Conservation (phyloP, 2,329 filamentous ascomycete species). For the Hymenoscyphus repandus region DNA sequence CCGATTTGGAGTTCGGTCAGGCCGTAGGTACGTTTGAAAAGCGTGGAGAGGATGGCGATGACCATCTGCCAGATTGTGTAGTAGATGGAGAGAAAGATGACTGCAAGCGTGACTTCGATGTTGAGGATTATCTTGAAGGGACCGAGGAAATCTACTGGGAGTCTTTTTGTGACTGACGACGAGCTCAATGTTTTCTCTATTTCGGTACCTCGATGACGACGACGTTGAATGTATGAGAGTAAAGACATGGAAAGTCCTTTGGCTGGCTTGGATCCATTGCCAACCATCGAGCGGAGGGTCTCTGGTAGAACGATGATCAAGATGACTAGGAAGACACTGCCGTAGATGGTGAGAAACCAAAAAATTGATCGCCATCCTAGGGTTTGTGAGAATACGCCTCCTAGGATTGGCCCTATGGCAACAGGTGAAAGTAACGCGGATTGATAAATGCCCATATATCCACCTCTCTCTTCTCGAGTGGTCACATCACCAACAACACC, state of each 20-base stretch:
- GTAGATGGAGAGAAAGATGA: conserved; percentile 25
- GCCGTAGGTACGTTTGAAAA: conserved; percentile 22
- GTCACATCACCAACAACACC: conserved; percentile 61
- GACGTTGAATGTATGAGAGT: neutral
- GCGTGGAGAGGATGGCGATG: conserved; percentile 23
- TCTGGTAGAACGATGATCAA: conserved; percentile 40
- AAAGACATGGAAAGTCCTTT: conserved; percentile 9
- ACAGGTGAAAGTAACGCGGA: conserved; percentile 22
- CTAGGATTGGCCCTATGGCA: conserved; percentile 29
- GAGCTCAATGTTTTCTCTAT: neutral
- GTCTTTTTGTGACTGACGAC: conserved; percentile 10
- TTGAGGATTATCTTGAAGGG: conserved; percentile 37
- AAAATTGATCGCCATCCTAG: conserved; percentile 34
- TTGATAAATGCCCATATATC: conserved; percentile 59
- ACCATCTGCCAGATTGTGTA: conserved; percentile 28
- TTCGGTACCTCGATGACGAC: neutral
- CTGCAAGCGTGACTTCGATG: conserved; percentile 21
- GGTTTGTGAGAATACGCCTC: conserved; percentile 30
- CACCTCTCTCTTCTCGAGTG: conserved; percentile 53
- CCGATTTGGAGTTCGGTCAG: conserved; percentile 25
- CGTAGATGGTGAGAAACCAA: conserved; percentile 32
- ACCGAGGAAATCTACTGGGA: conserved; percentile 35
- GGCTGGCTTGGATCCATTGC: conserved; percentile 30
- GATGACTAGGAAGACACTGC: conserved; percentile 31
- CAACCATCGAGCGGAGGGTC: conserved; percentile 36